Percentiles rank a stretch among this genome's conserved stretches.
phyloP scores from a whole-genome alignment of 1,284 basidiomycete genomes.

The Marasmius fiardii region DNA sequence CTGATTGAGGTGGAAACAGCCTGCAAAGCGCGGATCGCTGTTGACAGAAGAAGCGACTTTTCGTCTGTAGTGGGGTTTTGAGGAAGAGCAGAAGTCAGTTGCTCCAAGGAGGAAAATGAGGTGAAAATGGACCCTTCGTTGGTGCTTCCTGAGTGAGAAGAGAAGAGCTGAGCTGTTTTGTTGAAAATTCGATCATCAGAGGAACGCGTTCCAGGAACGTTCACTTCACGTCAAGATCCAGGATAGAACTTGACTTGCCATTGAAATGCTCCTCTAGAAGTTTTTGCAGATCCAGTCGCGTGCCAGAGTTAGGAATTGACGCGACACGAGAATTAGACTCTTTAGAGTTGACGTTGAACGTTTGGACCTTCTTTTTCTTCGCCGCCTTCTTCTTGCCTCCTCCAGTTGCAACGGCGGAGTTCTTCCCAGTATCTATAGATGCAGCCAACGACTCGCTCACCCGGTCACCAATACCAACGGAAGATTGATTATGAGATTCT shows the following conservation, averaged over 20 bases:
- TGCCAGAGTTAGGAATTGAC: not conserved
- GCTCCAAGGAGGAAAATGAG: not conserved
- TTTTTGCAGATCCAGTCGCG: not conserved
- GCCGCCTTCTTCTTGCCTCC: not conserved
- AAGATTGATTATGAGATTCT: not conserved
- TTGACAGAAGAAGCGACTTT: not conserved
- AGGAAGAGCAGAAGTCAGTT: not conserved
- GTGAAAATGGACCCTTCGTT: not conserved
- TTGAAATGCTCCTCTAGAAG: not conserved
- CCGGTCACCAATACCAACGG: not conserved
- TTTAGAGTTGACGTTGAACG: not conserved
- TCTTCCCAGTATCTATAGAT: not conserved
- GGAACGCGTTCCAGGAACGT: not conserved
- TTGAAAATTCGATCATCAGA: not conserved
- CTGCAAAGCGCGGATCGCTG: not conserved
- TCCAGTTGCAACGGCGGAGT: not conserved
- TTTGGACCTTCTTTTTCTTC: not conserved
- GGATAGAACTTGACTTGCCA: not conserved
- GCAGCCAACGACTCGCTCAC: not conserved
- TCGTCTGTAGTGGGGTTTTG: not conserved
- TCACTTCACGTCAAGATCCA: not conserved
- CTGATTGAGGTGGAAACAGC: not conserved
- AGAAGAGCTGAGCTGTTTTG: not conserved
- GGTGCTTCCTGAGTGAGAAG: not conserved
- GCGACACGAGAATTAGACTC: not conserved